phyloP scores from a whole-genome alignment of 75 land plant species.

The Cupressus sempervirens region DNA sequence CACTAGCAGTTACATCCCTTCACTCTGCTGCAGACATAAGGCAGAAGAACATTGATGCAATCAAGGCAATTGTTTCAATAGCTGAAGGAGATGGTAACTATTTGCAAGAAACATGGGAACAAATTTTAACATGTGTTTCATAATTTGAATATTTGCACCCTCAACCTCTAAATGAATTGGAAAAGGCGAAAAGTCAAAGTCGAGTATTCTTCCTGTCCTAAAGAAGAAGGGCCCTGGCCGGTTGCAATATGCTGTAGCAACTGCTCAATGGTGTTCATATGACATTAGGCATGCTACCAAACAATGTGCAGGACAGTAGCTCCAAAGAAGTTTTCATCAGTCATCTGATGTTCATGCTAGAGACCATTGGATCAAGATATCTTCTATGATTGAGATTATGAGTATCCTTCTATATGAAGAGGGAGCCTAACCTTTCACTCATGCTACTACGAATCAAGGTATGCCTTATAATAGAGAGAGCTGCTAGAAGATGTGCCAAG shows the following conservation, averaged over 20 bases:
- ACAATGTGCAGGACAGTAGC: too few relatives aligned
- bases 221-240: slow-evolving; percentile 84
- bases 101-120: slow-evolving; percentile 99
- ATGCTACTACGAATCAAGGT: too few relatives aligned
- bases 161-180: slow-evolving; percentile 74
- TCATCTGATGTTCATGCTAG: too few relatives aligned
- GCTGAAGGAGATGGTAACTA: slow-evolving; percentile 99
- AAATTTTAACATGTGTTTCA: slow-evolving; percentile 54
- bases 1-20: slow-evolving; percentile 94
- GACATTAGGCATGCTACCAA: too few relatives aligned
- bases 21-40: slow-evolving; percentile 99
- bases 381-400: too few relatives aligned
- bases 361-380: too few relatives aligned
- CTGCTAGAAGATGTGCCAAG: too few relatives aligned
- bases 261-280: slow-evolving; percentile 93
- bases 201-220: slow-evolving; percentile 83
- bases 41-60: slow-evolving; percentile 98
- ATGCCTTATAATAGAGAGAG: too few relatives aligned
- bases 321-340: too few relatives aligned
- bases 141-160: slow-evolving; percentile 98
- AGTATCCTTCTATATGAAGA: too few relatives aligned
- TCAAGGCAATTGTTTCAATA: slow-evolving; percentile 82
- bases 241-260: slow-evolving; percentile 74
- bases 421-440: too few relatives aligned
- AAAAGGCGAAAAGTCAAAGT: slow-evolving; percentile 69